These are phyloP conservation scores for Soucietia sequanensis DNA, from an alignment of 805 yeast genomes.

Conservation along the genomic window DNA sequence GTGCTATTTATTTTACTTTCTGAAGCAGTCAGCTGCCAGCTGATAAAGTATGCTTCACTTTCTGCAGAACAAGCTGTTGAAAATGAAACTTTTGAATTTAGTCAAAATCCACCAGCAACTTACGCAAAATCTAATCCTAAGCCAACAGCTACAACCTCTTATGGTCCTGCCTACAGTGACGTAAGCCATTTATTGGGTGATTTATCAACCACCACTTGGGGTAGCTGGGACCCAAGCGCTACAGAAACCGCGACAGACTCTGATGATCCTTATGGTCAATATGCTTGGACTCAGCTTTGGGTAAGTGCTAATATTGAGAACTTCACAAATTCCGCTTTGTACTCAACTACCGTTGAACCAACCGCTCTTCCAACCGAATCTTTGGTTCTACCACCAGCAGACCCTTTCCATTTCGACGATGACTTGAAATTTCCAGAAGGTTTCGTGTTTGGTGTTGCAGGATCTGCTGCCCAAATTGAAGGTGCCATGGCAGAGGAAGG, in stretches of 20 bases:
- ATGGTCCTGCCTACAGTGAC: conserved; percentile 7
- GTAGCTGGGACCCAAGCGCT: conserved; percentile 14
- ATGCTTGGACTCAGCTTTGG: conserved; percentile 19
- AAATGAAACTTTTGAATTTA: background rate
- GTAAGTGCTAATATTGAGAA: conserved; percentile 9
- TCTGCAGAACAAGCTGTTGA: no score
- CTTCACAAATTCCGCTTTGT: conserved; percentile 13
- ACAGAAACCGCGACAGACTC: conserved; percentile 11
- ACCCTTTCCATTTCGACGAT: conserved; percentile 11
- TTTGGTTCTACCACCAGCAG: conserved; percentile 15
- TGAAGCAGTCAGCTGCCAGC: background rate
- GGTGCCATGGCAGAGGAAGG: conserved; percentile 35
- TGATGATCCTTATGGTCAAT: conserved; percentile 18
- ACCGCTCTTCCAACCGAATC: conserved; percentile 14
- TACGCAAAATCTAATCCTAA: conserved; percentile 4
- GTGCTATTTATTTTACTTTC: background rate
- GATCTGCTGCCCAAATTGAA: conserved; percentile 35
- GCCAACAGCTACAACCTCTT: conserved; percentile 4
- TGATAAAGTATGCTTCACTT: background rate
- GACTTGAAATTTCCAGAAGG: conserved; percentile 13
- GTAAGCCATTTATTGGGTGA: conserved; percentile 2
- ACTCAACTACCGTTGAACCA: conserved; percentile 15
- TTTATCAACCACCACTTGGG: conserved; percentile 16
- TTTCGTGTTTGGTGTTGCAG: conserved; percentile 28
- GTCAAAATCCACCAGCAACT: conserved; percentile 2